Base-by-base conservation (phyloP, 441 rosid genomes). In the Bruguiera hainesii region DNA sequence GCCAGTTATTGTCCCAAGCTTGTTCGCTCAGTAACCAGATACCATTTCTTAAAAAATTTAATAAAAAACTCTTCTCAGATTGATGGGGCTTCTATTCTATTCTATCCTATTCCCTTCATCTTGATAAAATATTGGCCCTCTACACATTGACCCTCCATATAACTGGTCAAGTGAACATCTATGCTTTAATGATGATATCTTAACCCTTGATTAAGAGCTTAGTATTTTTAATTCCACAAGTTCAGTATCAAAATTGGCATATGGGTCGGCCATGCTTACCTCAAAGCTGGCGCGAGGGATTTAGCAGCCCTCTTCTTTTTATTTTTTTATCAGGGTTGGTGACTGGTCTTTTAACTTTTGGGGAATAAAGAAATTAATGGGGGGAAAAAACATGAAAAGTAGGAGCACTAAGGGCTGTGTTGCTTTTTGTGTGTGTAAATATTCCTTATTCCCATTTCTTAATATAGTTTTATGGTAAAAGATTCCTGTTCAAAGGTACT, bases 1-100 rank as follows among this genome's bases (percentile, higher is more conserved):
- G 87, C 61, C 80, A 80, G 85, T 79, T 72, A 29, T 55, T 80
- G 83, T 74, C 83, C 69, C 74, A 57, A 77, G 55, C 71, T 39
- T 84, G 77, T 51, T 37, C 61, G 64, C 31, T 75, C 67, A 67
- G 60, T 26, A 31, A 66, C n/a, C 23, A 11, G 48, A 11, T 10
- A 39, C 48, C 48, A 39, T 2, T 67, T 21, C 13, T 39, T 62
- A 28, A 25, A 18, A 52, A 30, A 53, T 7, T 25, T 59, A 69
- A 52, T 26, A 13, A 21, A 16, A 42, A 66, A 66, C 67, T 66
- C 39, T 55, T 28, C 60, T 42, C 23, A 69, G 60, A 28, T 23
- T 61, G 55, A 56, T 65, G 64, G 58, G 49, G 66, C 73, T 74
- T 71, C 67, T 59, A 56, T 61, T 65, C 60, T 20, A 26, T 61